A percentile compares a stretch with the other conserved stretches of the same genome.
Evolutionary conservation across 768 basidiomycete genomes (phyloP).

Genomic region (Exsudoporus frostii): DNA sequence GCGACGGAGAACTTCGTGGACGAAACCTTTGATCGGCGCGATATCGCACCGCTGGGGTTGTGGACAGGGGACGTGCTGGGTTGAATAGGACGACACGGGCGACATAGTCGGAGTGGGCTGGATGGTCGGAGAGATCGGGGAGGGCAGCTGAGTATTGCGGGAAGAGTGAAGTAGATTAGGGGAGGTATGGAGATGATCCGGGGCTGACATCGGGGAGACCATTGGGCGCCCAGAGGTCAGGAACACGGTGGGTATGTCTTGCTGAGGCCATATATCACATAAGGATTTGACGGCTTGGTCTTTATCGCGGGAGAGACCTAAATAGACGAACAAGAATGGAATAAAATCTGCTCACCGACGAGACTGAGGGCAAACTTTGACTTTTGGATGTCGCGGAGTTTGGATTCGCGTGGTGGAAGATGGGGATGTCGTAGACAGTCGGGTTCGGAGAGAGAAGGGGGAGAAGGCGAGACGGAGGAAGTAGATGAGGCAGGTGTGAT

Average conservation of each 20-base stretch:
- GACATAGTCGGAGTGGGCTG: slow-evolving; percentile 33
- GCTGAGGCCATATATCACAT: slow-evolving; percentile 76
- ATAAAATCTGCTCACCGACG: slow-evolving; percentile 53
- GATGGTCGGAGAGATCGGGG: slow-evolving; percentile 51
- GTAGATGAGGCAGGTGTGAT: slow-evolving; percentile 59
- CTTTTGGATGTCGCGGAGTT: slow-evolving; percentile 50
- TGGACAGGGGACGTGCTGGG: slow-evolving; percentile 11
- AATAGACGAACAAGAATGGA: slow-evolving; percentile 6
- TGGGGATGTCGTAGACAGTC: slow-evolving; percentile 30
- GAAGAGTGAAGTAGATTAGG: slow-evolving; percentile 1
- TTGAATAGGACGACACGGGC: slow-evolving; percentile 28
- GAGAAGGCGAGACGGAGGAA: slow-evolving; percentile 43
- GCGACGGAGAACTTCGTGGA: slow-evolving; percentile 84
- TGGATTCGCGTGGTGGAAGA: slow-evolving; percentile 34
- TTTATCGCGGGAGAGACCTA: slow-evolving; percentile 28
- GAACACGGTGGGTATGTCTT: slow-evolving; percentile 67
- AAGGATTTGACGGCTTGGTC: slow-evolving; percentile 79
- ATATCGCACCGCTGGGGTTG: slow-evolving; percentile 33
- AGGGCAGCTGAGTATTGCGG: slow-evolving; percentile 46
- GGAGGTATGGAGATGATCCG: slow-evolving; percentile 6
- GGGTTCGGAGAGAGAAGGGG: slow-evolving; percentile 36
- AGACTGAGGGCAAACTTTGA: slow-evolving; percentile 62
- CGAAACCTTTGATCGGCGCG: slow-evolving; percentile 70
- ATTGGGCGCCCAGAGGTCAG: slow-evolving; percentile 35
- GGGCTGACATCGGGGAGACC: slow-evolving; percentile 12